phyloP scores from a whole-genome alignment of 495 filamentous ascomycete species.

The Trichoderma orchidacearum region DNA sequence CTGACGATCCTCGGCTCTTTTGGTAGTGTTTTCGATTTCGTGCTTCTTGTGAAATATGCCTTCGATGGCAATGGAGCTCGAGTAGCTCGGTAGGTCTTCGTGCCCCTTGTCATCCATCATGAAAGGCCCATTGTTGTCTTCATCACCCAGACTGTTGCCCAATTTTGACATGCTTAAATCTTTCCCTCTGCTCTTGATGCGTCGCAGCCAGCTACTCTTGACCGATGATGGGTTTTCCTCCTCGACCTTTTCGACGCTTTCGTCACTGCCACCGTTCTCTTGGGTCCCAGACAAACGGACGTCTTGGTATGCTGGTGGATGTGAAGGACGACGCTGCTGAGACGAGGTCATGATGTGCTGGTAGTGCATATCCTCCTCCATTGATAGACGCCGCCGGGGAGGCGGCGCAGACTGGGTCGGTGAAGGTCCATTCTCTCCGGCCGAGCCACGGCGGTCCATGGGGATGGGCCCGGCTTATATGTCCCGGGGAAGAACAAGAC shows the following conservation, averaged over 20 bases:
- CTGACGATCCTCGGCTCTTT: conserved; percentile 32
- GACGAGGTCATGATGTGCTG: conserved; percentile 1
- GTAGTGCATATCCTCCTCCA: conserved; percentile 9
- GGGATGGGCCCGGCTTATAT: not conserved
- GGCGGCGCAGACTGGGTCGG: conserved; percentile 1
- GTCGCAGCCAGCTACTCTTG: not conserved
- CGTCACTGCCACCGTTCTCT: not conserved
- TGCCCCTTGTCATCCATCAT: not conserved
- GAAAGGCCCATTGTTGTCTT: not conserved
- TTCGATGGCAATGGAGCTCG: conserved; percentile 37
- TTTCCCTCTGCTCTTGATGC: not conserved
- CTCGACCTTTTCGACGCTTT: not conserved
- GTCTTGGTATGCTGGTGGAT: conserved; percentile 2
- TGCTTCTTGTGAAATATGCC: conserved; percentile 40
- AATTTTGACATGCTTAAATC: not conserved
- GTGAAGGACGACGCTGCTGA: conserved; percentile 1
- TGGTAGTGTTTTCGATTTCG: conserved; percentile 43
- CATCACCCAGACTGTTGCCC: not conserved
- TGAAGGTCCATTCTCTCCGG: not conserved
- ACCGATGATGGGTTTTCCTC: not conserved
- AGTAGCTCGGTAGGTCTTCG: conserved; percentile 39
- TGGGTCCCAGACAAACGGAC: not conserved
- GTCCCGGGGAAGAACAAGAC: not conserved
- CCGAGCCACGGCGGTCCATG: not conserved
- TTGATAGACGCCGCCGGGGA: conserved; percentile 7